A percentile compares a stretch with the other conserved stretches of the same genome.
phyloP scores from a whole-genome alignment of 306 rosid genomes.

The Glycine latifolia region DNA sequence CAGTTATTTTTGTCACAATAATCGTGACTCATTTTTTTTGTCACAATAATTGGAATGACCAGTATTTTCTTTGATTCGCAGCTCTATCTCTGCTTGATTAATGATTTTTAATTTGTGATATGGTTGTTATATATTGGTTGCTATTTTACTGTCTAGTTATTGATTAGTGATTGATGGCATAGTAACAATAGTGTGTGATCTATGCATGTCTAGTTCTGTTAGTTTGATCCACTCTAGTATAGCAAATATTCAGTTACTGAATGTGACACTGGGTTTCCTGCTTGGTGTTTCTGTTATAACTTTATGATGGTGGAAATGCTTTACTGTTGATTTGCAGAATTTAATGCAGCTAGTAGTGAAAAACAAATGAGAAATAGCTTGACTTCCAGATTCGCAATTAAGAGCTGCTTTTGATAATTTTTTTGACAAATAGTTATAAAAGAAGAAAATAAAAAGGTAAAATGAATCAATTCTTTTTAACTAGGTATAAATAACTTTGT shows the following conservation, averaged over 20 bases:
- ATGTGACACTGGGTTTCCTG: not conserved
- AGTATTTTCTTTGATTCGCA: conserved; percentile 27
- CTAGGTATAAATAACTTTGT: too few species aligned
- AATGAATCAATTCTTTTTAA: too few species aligned
- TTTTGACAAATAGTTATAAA: too few species aligned
- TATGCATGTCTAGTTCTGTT: not conserved
- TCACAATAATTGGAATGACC: conserved; percentile 44
- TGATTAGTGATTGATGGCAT: not conserved
- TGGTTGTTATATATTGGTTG: not conserved
- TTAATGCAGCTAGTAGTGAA: too few species aligned
- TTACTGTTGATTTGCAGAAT: too few species aligned
- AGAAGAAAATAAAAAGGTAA: too few species aligned
- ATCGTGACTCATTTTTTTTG: conserved; percentile 16
- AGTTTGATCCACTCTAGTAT: not conserved
- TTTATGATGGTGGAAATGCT: too few species aligned
- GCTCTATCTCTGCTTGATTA: not conserved
- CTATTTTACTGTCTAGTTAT: not conserved
- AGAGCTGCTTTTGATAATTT: too few species aligned
- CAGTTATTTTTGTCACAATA: not conserved
- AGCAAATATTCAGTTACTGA: not conserved
- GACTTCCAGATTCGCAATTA: too few species aligned
- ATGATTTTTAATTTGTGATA: not conserved
- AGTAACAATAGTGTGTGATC: not conserved
- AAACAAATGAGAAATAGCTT: too few species aligned
- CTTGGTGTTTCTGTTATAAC: not conserved